Evolutionary conservation across 768 basidiomycete genomes (phyloP).

Genomic region (Naganishia vaughanmartiniae): DNA sequence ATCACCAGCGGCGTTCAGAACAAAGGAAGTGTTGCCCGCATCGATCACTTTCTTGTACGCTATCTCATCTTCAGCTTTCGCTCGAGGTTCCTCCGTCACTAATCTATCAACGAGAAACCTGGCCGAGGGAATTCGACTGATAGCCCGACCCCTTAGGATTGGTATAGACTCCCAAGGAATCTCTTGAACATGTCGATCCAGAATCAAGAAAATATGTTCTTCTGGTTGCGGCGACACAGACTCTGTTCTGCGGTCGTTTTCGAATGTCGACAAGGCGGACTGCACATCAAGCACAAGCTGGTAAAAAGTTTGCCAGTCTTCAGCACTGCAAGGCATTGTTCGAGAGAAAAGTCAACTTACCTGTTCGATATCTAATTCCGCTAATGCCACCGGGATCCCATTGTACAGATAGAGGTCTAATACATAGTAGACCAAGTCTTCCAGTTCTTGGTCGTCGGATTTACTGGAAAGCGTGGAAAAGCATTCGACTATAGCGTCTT

Average conservation of each 20-base stretch:
- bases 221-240: slow-evolving; percentile 52
- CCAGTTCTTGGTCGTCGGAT: slow-evolving; percentile 87
- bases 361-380: slow-evolving; percentile 88
- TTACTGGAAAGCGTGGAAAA: slow-evolving; percentile 78
- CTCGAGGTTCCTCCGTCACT: slow-evolving; percentile 60
- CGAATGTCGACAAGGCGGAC: slow-evolving; percentile 69
- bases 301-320: background rate
- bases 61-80: slow-evolving; percentile 37
- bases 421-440: slow-evolving; percentile 90
- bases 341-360: slow-evolving; percentile 53
- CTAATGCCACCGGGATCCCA: slow-evolving; percentile 79
- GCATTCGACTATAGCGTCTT: slow-evolving; percentile 75
- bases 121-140: slow-evolving; percentile 88
- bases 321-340: background rate
- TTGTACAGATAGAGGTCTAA: slow-evolving; percentile 92
- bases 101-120: slow-evolving; percentile 84
- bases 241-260: slow-evolving; percentile 51
- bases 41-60: slow-evolving; percentile 63
- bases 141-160: slow-evolving; percentile 72
- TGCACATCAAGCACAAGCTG: slow-evolving; percentile 73
- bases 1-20: slow-evolving; percentile 91
- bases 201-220: slow-evolving; percentile 77
- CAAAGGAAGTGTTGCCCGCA: slow-evolving; percentile 69
- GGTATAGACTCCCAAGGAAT: slow-evolving; percentile 97
- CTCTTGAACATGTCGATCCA: slow-evolving; percentile 83